These are phyloP conservation scores for Termitomyces eurrhizus DNA, from an alignment of 768 basidiomycete genomes.

Conservation along the genomic window DNA sequence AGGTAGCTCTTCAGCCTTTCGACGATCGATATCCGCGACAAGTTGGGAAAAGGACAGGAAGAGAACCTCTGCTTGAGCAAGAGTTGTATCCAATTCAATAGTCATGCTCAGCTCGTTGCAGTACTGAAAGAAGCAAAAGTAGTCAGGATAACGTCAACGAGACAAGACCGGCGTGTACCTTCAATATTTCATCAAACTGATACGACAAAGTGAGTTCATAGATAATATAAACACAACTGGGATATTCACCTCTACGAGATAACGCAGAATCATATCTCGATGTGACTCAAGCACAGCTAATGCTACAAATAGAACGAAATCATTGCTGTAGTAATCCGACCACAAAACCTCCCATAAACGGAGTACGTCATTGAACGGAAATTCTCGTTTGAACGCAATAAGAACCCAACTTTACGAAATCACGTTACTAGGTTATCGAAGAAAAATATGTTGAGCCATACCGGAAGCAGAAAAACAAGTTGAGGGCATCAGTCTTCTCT, in stretches of 20 bases:
- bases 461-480: slow-evolving; percentile 98
- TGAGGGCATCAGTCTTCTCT: slow-evolving; percentile 88
- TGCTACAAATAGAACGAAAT: slow-evolving; percentile 92
- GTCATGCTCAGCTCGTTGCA: slow-evolving; percentile 95
- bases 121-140: slow-evolving; percentile 43
- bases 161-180: slow-evolving; percentile 36
- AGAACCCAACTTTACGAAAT: slow-evolving; percentile 67
- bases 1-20: slow-evolving; percentile 56
- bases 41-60: slow-evolving; percentile 89
- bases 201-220: background rate
- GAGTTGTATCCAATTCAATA: slow-evolving; percentile 92
- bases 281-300: slow-evolving; percentile 93
- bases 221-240: background rate
- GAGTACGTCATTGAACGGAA: slow-evolving; percentile 87
- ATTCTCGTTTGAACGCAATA: slow-evolving; percentile 96
- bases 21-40: slow-evolving; percentile 85
- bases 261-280: slow-evolving; percentile 91
- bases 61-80: slow-evolving; percentile 95
- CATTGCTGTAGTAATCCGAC: slow-evolving; percentile 86
- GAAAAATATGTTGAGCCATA: slow-evolving; percentile 31
- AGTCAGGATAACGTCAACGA: background rate
- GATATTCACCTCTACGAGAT: slow-evolving; percentile 78
- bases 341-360: slow-evolving; percentile 92
- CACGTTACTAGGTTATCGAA: background rate
- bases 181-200: slow-evolving; percentile 80